Evolutionary conservation across 345 rosid species (phyloP).

Genomic region (Melaleuca alternifolia): DNA sequence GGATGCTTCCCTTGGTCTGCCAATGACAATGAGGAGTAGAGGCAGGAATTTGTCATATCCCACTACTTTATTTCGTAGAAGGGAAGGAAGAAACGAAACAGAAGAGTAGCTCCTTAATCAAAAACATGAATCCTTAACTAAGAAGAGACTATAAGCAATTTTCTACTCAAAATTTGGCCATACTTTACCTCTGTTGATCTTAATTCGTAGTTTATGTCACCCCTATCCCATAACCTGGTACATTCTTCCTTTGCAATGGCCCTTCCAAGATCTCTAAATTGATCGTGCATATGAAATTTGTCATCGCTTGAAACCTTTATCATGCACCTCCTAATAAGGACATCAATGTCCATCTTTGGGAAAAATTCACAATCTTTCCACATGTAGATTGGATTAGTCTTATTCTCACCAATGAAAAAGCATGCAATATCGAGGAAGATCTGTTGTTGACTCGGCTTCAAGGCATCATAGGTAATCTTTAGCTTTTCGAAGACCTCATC

Average conservation of each 20-base stretch:
- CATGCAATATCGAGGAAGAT: no score
- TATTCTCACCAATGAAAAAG: no score
- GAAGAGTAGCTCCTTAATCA: not conserved
- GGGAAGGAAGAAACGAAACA: not conserved
- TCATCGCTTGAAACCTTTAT: no score
- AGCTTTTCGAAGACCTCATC: no score
- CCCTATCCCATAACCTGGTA: fast-evolving
- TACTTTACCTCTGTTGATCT: not conserved
- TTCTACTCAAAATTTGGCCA: not conserved
- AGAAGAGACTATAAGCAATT: not conserved
- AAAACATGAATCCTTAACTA: not conserved
- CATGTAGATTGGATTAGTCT: no score
- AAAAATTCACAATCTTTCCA: no score
- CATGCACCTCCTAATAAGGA: no score
- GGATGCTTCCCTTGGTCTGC: not conserved
- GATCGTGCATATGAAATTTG: fast-evolving
- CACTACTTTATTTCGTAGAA: not conserved
- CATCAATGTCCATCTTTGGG: not conserved
- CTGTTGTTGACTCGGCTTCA: no score
- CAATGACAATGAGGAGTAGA: not conserved
- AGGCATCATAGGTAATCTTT: no score
- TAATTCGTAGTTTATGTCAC: fast-evolving
- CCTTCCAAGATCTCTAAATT: not conserved
- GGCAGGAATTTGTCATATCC: not conserved
- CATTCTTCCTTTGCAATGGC: fast-evolving